Percentiles rank a stretch among this genome's conserved stretches.
Conservation (phyloP, 192 early-diverging fungal species). For the Dissophora ornata region DNA sequence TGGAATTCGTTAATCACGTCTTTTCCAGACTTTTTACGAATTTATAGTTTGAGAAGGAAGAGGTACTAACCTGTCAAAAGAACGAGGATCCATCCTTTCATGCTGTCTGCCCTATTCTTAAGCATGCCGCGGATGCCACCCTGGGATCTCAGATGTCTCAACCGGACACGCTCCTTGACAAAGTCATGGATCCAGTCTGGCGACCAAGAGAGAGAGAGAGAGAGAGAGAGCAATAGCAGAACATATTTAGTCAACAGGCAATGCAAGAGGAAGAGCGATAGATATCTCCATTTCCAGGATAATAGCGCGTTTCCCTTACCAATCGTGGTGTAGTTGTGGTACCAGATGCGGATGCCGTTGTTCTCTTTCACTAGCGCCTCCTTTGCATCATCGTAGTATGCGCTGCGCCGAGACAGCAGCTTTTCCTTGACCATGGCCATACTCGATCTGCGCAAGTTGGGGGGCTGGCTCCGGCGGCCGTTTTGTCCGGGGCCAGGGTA, state of each 20-base stretch:
- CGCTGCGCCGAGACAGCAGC: slow-evolving; percentile 41
- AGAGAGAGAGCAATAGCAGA: no score
- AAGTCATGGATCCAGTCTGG: slow-evolving; percentile 94
- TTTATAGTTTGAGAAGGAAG: no score
- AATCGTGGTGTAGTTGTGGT: slow-evolving; percentile 69
- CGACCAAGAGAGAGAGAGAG: not conserved
- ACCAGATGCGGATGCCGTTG: slow-evolving; percentile 68
- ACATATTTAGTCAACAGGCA: no score
- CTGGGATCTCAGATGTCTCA: slow-evolving; percentile 65
- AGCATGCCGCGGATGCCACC: slow-evolving; percentile 70
- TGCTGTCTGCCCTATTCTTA: slow-evolving; percentile 72
- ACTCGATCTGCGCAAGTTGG: slow-evolving; percentile 33
- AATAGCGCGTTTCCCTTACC: slow-evolving; percentile 55
- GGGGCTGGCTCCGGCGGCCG: not conserved
- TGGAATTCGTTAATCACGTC: no score
- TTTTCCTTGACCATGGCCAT: slow-evolving; percentile 46
- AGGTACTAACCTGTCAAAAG: slow-evolving; percentile 62
- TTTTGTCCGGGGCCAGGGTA: not conserved
- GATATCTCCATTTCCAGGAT: no score
- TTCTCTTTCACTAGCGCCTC: slow-evolving; percentile 64
- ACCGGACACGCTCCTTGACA: slow-evolving; percentile 81
- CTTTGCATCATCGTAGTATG: slow-evolving; percentile 60
- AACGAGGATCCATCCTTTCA: slow-evolving; percentile 90
- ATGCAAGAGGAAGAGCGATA: no score
- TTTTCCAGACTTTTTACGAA: no score